Base-by-base conservation (phyloP, 148 eudicot species). In the Rhododendron mucronatum region DNA sequence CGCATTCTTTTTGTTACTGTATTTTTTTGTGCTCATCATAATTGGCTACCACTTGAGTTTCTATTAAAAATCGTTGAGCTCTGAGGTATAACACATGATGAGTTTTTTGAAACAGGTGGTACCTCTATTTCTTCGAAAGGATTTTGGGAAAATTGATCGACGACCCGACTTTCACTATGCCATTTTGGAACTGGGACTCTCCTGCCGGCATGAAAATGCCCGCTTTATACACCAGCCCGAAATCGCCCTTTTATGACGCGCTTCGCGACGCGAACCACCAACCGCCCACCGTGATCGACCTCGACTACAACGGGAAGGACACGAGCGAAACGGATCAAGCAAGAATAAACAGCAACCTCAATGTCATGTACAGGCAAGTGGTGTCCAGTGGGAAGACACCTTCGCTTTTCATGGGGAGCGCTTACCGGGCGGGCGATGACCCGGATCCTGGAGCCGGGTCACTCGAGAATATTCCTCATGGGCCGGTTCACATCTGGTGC, bases 181-280 rank as follows among this genome's bases (percentile, higher is more conserved):
- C 98, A 5, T 96, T 86, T 82, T 96, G 98, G 98, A 93, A 93
- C 63, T 96, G 95, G 94, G 98, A 96, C 45, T 63, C 91, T 26
- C 94, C 94, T 0, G 88, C 30, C 2, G 96, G 98, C 7, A 93
- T 96, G 98, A 28, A 11, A 35, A 81, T 96, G 78, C 96, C 98
- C 0, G n/a, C 88, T 0, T 55, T 94, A 20, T 96, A 85, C 79
- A 78, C 94, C 0, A 71, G 91, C 78, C 81, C 90, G 0, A 84
- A 78, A 1, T 92, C 94, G 0, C 69, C 96, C 7, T 85, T 94
- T 5, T 93, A 90, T 61, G 92, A 94, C 78, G 1, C 65, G 0
- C 80, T 87, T 12, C 96, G 99, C 0, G 92, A 95, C 48, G 79
- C 84, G 0, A 21, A 74, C 1, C 99, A 96, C 85, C 93, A 86